Evolutionary conservation across 2,329 filamentous ascomycete genomes (phyloP).

Genomic region (Capronia americana): DNA sequence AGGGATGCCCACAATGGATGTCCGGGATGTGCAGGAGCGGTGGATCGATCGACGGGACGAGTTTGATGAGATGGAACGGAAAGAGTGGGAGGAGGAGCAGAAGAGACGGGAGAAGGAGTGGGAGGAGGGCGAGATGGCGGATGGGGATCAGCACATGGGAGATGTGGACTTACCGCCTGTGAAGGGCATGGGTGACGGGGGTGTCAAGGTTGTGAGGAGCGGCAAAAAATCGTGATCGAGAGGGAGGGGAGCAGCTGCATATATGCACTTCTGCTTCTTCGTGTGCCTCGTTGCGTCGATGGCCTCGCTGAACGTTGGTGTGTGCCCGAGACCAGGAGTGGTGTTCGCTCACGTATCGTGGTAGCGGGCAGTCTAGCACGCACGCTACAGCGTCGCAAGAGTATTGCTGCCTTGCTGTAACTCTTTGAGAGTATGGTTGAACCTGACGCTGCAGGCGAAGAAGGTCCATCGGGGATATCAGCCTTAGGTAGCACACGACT

Average conservation of each 20-base stretch:
- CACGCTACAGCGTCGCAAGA: not conserved
- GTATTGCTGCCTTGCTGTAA: not conserved
- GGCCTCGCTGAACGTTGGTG: not conserved
- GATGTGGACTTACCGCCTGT: slow-evolving; percentile 50
- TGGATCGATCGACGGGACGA: slow-evolving; percentile 92
- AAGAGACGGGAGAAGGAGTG: slow-evolving; percentile 55
- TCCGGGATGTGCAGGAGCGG: slow-evolving; percentile 89
- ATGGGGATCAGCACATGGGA: slow-evolving; percentile 39
- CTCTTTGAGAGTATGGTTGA: not conserved
- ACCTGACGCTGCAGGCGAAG: not conserved
- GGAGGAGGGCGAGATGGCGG: slow-evolving; percentile 25
- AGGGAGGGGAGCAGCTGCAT: not conserved
- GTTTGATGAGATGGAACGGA: slow-evolving; percentile 79
- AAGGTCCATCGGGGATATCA: not conserved
- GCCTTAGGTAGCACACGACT: not conserved
- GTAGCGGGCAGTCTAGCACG: not conserved
- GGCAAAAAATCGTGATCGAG: slow-evolving; percentile 23
- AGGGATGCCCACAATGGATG: slow-evolving; percentile 72
- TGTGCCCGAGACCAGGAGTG: not conserved
- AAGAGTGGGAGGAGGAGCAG: slow-evolving; percentile 76
- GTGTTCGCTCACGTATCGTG: not conserved
- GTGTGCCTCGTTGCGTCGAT: not conserved
- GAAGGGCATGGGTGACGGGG: slow-evolving; percentile 56
- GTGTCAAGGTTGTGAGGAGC: slow-evolving; percentile 66
- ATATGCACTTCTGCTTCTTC: not conserved